These are phyloP conservation scores for Auriscalpium vulgare DNA, from an alignment of 768 basidiomycete species.

Conservation along the genomic window DNA sequence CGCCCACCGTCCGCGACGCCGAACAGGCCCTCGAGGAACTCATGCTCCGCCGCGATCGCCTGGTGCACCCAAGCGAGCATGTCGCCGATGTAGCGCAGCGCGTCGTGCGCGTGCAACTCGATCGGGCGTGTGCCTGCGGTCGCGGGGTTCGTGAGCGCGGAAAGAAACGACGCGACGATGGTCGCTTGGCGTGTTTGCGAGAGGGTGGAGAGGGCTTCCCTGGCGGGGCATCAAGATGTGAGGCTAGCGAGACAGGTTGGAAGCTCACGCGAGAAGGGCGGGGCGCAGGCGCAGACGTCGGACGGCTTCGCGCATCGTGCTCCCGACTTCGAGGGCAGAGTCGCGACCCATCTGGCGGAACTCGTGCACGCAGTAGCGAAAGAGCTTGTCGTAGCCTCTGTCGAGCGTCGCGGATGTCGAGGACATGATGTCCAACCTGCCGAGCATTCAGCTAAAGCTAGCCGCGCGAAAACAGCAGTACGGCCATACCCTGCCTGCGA, in stretches of 20 bases:
- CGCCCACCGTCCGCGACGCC: constrained; percentile 48
- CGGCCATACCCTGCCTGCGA: constrained; percentile 61
- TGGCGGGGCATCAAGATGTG: constrained; percentile 20
- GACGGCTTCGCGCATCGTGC: constrained; percentile 64
- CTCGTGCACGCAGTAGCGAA: constrained; percentile 79
- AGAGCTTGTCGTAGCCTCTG: constrained; percentile 83
- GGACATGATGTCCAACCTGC: constrained; percentile 83
- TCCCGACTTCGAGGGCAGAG: constrained; percentile 59
- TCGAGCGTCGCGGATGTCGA: constrained; percentile 77
- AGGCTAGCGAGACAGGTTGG: not conserved
- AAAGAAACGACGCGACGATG: constrained; percentile 73
- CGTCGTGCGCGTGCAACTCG: constrained; percentile 96
- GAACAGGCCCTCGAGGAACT: constrained; percentile 87
- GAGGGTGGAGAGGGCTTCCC: constrained; percentile 69
- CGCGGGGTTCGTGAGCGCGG: constrained; percentile 83
- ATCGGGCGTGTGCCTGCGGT: constrained; percentile 84
- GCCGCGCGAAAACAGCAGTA: not conserved
- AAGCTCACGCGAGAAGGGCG: constrained; percentile 62
- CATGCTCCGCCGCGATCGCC: constrained; percentile 87
- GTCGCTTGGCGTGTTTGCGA: constrained; percentile 78
- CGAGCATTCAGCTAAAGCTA: not conserved
- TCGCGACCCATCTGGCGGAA: constrained; percentile 76
- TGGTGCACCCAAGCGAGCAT: constrained; percentile 99
- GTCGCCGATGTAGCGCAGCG: constrained; percentile 92
- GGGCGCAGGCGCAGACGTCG: constrained; percentile 67